A percentile compares a stretch with the other conserved stretches of the same genome.
Conservation (phyloP, 768 basidiomycete genomes). For the Brasilioporus rufonigricans region DNA sequence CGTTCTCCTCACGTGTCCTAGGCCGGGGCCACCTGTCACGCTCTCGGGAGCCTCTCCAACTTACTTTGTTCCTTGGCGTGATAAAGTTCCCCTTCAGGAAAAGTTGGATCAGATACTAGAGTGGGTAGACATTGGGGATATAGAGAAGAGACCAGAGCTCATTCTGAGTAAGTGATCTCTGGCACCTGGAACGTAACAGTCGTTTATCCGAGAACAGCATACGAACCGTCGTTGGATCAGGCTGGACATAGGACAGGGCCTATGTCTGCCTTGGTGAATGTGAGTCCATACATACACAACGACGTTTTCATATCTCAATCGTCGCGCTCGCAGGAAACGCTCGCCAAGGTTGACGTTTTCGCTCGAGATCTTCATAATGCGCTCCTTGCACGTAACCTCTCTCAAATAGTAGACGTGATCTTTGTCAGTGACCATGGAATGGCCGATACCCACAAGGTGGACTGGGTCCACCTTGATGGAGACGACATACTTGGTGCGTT, state of each 20-base stretch:
- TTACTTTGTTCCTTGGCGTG: conserved; percentile 80
- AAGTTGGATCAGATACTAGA: conserved; percentile 76
- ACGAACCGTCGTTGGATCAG: conserved; percentile 85
- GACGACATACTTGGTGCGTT: conserved; percentile 27
- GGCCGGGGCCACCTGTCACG: conserved; percentile 83
- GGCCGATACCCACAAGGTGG: conserved; percentile 81
- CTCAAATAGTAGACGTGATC: conserved; percentile 80
- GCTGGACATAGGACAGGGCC: conserved; percentile 76
- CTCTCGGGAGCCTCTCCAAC: conserved; percentile 61
- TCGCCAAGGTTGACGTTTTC: conserved; percentile 69
- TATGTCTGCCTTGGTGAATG: conserved; percentile 66
- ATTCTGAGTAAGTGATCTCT: conserved; percentile 54
- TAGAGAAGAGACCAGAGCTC: conserved; percentile 70
- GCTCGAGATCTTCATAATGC: conserved; percentile 64
- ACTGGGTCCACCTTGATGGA: conserved; percentile 73
- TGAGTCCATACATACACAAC: conserved; percentile 38
- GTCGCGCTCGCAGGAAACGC: conserved; percentile 46
- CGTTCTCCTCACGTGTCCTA: conserved; percentile 24
- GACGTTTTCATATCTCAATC: not conserved
- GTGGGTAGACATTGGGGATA: conserved; percentile 77
- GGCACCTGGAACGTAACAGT: not conserved
- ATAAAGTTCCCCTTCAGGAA: conserved; percentile 48
- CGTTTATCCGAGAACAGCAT: conserved; percentile 43
- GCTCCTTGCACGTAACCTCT: conserved; percentile 69
- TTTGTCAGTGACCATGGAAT: conserved; percentile 94